Base-by-base conservation (phyloP, 2,329 filamentous ascomycete genomes). In the Penicillium sp. region DNA sequence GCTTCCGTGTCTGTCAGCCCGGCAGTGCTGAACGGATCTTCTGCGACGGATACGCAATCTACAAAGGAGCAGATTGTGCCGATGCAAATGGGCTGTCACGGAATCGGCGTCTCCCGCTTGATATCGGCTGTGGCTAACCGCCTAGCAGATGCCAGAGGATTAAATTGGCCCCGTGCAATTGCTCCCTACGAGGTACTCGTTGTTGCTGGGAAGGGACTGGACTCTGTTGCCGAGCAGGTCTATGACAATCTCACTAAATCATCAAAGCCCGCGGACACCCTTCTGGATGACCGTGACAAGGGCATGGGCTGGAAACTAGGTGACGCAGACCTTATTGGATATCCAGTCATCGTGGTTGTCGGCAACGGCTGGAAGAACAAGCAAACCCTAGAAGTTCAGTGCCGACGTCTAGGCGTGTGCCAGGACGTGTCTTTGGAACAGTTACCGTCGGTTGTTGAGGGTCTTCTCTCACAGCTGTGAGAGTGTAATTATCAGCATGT, bases 51-150 rank as follows among this genome's bases (percentile, higher is more conserved):
- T n/a, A 54, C 62, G 40, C 59, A 57, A n/a, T 64, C 44, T 25
- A 51, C 60, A 13, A 60, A 67, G 23, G 55, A 63, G 41, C 61
- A 70, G 13, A 67, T 68, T 7, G 76, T 82, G 0, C 77, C 83
- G 0, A 79, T 95, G 63, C 83, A 95, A 57, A 98, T 98, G 93
- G 93, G 93, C 47, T 98, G 93, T 67, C 89, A 96, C 65, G 93
- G 93, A 0, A 95, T 98, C 53, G 93, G 93, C 1, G 83, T 98
- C 15, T 95, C 90, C 4, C 86, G 93, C 39, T 84, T 98, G 60
- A 85, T 98, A 53, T 90, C 86, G 7, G 89, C 93, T 1, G 82
- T 93, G 0, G 91, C 91, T 1, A 86, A 92, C 55, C 80, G 86
- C 33, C 75, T 89, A 8, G 78, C 83, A 0, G 89, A 95, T 58